Percentiles rank a stretch among this genome's conserved stretches.
Conservation (phyloP, 805 yeast species). For the Millerago galiae region DNA sequence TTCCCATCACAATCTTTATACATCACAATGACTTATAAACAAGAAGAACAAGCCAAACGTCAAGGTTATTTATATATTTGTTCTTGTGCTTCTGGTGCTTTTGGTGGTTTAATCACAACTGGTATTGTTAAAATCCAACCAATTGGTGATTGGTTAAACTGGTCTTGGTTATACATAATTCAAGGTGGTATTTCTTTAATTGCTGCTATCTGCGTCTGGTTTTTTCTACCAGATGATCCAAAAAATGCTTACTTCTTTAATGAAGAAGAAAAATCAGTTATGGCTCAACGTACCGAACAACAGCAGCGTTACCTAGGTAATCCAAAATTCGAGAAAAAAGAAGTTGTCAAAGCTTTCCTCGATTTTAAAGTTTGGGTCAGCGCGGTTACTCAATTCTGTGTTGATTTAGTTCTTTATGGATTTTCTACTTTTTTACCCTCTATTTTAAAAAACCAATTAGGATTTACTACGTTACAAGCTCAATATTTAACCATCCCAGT, state of each 20-base stretch:
- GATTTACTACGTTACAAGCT: slow-evolving; percentile 24
- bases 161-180: slow-evolving; percentile 34
- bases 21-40: slow-evolving; percentile 31
- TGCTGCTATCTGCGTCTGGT: slow-evolving; percentile 22
- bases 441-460: slow-evolving; percentile 26
- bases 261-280: slow-evolving; percentile 24
- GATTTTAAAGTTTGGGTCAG: slow-evolving; percentile 30
- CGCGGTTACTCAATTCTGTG: slow-evolving; percentile 32
- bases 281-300: slow-evolving; percentile 24
- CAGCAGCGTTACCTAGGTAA: slow-evolving; percentile 21
- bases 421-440: slow-evolving; percentile 36
- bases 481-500: slow-evolving; percentile 37
- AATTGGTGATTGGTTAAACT: slow-evolving; percentile 24
- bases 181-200: slow-evolving; percentile 32
- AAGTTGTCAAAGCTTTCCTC: slow-evolving; percentile 26
- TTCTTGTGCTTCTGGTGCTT: slow-evolving; percentile 38
- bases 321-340: slow-evolving; percentile 25
- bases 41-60: slow-evolving; percentile 32
- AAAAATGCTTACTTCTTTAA: slow-evolving; percentile 26
- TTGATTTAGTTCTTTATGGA: slow-evolving; percentile 33
- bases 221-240: slow-evolving; percentile 29
- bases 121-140: slow-evolving; percentile 29
- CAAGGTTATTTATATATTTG: slow-evolving; percentile 34
- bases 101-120: slow-evolving; percentile 37
- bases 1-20: slow-evolving; percentile 33